Evolutionary conservation across 305 asterid species (phyloP), one percentile per base, ranked within the genome.

Genomic region (Fraxinus sp.): DNA sequence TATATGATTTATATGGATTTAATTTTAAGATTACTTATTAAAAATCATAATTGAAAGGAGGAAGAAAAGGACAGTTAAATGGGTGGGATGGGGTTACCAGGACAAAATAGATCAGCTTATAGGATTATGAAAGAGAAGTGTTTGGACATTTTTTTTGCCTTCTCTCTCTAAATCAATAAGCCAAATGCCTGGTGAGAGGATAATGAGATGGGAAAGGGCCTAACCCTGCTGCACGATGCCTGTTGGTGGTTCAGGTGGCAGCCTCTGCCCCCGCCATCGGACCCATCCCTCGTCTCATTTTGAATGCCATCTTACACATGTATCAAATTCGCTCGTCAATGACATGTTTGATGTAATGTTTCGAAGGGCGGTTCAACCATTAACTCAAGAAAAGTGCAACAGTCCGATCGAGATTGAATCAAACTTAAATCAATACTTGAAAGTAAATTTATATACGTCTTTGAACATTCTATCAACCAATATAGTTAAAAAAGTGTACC

Each of bases 231-330:
- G 90, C 98, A 94, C 89, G 97, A 92, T 89, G 85, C 83, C 35
- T 92, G 98, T 90, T 92, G 91, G 97, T 87, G 86, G 92, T 91
- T 90, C 89, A 86, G 96, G 88, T 89, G 86, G 91, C 98, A 94
- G 79, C 84, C 84, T 86, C 90, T 90, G 93, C 89, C 92, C 85
- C 84, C 75, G 39, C 22, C 71, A 24, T 76, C 57, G 95, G 95
- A 87, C 93, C 94, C 90, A 87, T 88, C 78, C 89, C 86, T 81
- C 86, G 90, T 90, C 92, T 87, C 90, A 90, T 80, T 81, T 86
- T 87, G 64, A n/a, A 14, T 30, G 75, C 62, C 30, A 5, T 39
- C 76, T 16, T 37, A 70, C 75, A 70, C 75, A 70, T 70, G 75
- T 7, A 70, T 30, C 24, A 28, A 70, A 30, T 30, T 70, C 4